Conservation (phyloP, 192 early-diverging fungal genomes). For the Kappamyces sp. region DNA sequence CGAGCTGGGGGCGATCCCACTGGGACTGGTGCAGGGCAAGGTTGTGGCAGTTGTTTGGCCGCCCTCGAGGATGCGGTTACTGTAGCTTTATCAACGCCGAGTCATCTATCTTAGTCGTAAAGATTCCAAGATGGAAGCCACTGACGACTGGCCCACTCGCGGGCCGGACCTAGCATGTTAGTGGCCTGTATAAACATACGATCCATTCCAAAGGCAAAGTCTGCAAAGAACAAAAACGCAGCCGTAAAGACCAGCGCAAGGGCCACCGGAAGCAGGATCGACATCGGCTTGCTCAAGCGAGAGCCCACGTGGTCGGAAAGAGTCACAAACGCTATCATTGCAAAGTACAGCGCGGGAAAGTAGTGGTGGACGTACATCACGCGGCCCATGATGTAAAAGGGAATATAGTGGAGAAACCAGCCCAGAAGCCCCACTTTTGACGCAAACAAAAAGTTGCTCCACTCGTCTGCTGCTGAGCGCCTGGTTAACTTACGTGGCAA, state of each 20-base stretch:
- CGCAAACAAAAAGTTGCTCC: constrained; percentile 69
- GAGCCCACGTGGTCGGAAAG: constrained; percentile 64
- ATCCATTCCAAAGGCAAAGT: constrained; percentile 76
- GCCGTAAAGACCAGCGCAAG: constrained; percentile 35
- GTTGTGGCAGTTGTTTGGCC: too few relatives aligned
- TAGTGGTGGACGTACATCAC: constrained; percentile 97
- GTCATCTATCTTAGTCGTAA: constrained; percentile 31
- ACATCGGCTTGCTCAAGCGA: constrained; percentile 17
- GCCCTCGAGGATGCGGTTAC: too few relatives aligned
- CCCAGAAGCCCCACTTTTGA: constrained; percentile 70
- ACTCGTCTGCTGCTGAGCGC: constrained; percentile 26
- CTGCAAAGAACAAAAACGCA: constrained; percentile 72
- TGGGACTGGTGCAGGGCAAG: too few relatives aligned
- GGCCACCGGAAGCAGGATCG: constrained; percentile 35
- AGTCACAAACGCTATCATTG: constrained; percentile 71
- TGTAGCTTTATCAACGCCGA: too few relatives aligned
- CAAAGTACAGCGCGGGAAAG: constrained; percentile 93
- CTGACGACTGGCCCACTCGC: constrained; percentile 45
- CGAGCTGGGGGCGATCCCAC: too few relatives aligned
- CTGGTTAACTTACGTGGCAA: constrained; percentile 22
- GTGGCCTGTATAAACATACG: too few relatives aligned
- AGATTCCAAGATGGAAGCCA: constrained; percentile 84
- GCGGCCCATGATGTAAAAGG: constrained; percentile 94
- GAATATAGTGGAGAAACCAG: constrained; percentile 92
- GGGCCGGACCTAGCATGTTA: constrained; percentile 43